Percentiles rank a stretch among this genome's conserved stretches.
These are phyloP conservation scores for Chernovozyma aurita DNA, from an alignment of 1,139 yeast species.

Conservation along the genomic window DNA sequence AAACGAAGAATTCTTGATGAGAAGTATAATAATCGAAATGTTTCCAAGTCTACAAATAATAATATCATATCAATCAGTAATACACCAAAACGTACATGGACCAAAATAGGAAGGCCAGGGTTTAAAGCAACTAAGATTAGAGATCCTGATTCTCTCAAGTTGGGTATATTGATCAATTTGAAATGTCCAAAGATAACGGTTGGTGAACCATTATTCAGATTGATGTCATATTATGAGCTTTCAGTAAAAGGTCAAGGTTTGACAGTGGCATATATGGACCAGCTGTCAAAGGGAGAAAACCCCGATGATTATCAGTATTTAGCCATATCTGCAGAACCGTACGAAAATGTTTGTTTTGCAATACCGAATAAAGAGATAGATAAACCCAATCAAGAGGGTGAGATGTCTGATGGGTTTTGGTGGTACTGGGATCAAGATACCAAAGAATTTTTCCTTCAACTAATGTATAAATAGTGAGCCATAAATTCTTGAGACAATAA, in stretches of 20 bases:
- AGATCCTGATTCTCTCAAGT: constrained; percentile 50
- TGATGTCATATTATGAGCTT: constrained; percentile 75
- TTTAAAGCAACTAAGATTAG: constrained; percentile 64
- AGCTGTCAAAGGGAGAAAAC: constrained; percentile 21
- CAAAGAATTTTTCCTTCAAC: constrained; percentile 64
- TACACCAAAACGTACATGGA: constrained; percentile 44
- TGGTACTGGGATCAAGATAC: constrained; percentile 68
- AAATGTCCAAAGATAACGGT: constrained; percentile 47
- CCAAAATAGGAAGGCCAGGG: constrained; percentile 69
- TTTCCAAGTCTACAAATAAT: constrained; percentile 9
- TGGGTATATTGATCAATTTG: constrained; percentile 60
- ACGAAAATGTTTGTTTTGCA: constrained; percentile 69
- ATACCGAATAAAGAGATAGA: constrained; percentile 60
- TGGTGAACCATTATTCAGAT: constrained; percentile 57
- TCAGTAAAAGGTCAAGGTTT: constrained; percentile 35
- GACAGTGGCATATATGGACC: constrained; percentile 20
- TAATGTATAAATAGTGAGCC: constrained; percentile 40
- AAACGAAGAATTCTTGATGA: constrained; percentile 49
- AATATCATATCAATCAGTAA: constrained; percentile 24
- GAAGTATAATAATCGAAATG: constrained; percentile 18
- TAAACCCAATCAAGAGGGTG: constrained; percentile 28
- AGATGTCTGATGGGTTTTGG: constrained; percentile 51
- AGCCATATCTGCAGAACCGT: constrained; percentile 80
- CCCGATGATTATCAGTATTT: constrained; percentile 51
- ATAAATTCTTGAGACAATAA: too few relatives aligned